Evolutionary conservation across 805 yeast species (phyloP), one percentile per base, ranked within the genome.

Genomic region (Lipomyces anomalus): DNA sequence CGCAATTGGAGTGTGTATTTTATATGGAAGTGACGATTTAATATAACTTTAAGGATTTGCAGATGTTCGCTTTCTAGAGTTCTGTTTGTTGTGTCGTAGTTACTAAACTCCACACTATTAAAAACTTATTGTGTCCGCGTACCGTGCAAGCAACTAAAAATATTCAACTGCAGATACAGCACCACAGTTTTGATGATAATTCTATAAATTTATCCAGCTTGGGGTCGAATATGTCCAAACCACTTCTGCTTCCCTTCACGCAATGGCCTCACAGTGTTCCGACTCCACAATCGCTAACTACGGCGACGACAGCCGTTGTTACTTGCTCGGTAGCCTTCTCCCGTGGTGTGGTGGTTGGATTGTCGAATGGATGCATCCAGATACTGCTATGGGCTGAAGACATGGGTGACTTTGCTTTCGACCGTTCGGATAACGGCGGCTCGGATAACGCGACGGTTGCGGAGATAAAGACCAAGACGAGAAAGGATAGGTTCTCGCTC

Each of bases 201-300:
- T n/a, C n/a, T n/a, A n/a, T n/a, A n/a, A n/a, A n/a, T n/a, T n/a
- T n/a, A n/a, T n/a, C n/a, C n/a, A n/a, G n/a, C n/a, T n/a, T n/a
- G n/a, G n/a, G n/a, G n/a, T n/a, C n/a, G n/a, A n/a, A n/a, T 13
- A 26, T 13, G 30, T 13, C 9, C 11, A 9, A 26, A 13, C 50
- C 55, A 26, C 43, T 50, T 33, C 46, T 50, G 26, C 36, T 50
- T 24, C 55, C 55, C 6, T 50, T 50, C 42, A 48, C 55, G 3
- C 55, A 50, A 24, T 50, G 55, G 55, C 55, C 55, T 18, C 42
- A 42, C 9, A 42, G 48, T 16, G 11, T 13, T 7, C 18, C 11
- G 9, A 13, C 16, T 16, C 7, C 41, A 5, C 11, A 22, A 7
- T 6, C 37, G 37, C 22, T 5, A 32, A 13, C 29, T 35, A 20